Base-by-base conservation (phyloP, 208 protist species). In the Acanthamoeba lenticulata region DNA sequence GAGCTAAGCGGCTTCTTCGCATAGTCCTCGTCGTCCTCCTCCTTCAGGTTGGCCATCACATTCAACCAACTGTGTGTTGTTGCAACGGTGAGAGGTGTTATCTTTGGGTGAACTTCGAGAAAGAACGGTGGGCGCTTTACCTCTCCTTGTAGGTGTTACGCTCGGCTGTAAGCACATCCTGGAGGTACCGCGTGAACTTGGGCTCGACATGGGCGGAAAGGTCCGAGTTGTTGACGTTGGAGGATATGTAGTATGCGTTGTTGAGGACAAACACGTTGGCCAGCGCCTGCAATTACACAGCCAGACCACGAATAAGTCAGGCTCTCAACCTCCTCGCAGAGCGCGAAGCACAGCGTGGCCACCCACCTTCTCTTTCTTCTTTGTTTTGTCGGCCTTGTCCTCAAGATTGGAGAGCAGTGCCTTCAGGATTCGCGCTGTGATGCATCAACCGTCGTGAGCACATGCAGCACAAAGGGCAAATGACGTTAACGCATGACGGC, bases 61-160 rank as follows among this genome's bases (percentile, higher is more conserved):
- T 81, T 81, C 6, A 49, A 29, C 72, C 72, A 81, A 17, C 72
- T 81, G 67, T 29, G 57, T 29, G 27, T 5, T 52, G 5, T 5
- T 15, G 45, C 45, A n/a, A n/a, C n/a, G n/a, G n/a, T n/a, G n/a
- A n/a, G n/a, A n/a, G n/a, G n/a, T n/a, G n/a, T n/a, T n/a, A n/a
- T n/a, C n/a, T n/a, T n/a, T n/a, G n/a, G n/a, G n/a, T n/a, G 19
- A 57, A 57, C 49, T 24, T 24, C 9, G 19, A 57, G 19, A 57
- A 57, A 57, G 19, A 57, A 57, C 9, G 19, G 49, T 24, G 49
- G 49, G 49, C 13, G 49, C 13, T 27, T 32, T 34, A 90, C 83
- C 83, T 90, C 21, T 90, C 83, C 42, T 90, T 90, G 83, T 90
- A 90, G 52, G 52, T 90, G 34, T 38, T 69, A 29, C 83, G 83